Percentiles rank a stretch among this genome's conserved stretches.
Conservation (phyloP, 2,329 filamentous ascomycete genomes). For the Diatrype stigma region DNA sequence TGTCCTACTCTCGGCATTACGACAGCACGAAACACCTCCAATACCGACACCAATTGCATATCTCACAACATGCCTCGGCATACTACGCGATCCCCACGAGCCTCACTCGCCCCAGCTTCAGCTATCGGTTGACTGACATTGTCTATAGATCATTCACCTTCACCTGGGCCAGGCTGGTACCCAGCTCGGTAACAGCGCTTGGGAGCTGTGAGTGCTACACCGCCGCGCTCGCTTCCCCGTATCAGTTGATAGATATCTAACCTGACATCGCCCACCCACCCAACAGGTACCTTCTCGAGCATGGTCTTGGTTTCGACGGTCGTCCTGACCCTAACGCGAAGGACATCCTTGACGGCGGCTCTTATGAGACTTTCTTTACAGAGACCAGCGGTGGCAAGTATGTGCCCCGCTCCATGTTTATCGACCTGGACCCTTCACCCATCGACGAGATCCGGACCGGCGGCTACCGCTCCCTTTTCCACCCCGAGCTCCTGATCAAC, state of each 20-base stretch:
- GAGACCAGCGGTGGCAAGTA: constrained; percentile 69
- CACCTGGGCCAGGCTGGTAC: constrained; percentile 66
- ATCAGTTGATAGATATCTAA: background rate
- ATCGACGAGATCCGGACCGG: constrained; percentile 72
- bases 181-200: constrained; percentile 71
- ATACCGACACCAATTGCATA: constrained; percentile 2
- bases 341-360: constrained; percentile 58
- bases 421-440: constrained; percentile 68
- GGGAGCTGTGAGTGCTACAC: constrained; percentile 63
- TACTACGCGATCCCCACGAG: background rate
- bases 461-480: constrained; percentile 64
- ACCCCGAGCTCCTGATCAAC: constrained; percentile 67
- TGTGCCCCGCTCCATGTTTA: constrained; percentile 67
- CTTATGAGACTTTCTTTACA: constrained; percentile 70
- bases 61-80: background rate
- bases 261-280: constrained; percentile 16
- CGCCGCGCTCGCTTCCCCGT: constrained; percentile 5
- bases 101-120: background rate
- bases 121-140: constrained; percentile 12
- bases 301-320: constrained; percentile 63
- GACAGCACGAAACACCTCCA: too few relatives aligned
- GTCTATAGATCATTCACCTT: constrained; percentile 55
- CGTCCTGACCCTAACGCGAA: constrained; percentile 57
- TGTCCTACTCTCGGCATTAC: too few relatives aligned
- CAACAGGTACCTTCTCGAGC: constrained; percentile 66